Evolutionary conservation across 2,329 filamentous ascomycete species (phyloP), one percentile per base, ranked within the genome.

Genomic region (Nemania serpens): DNA sequence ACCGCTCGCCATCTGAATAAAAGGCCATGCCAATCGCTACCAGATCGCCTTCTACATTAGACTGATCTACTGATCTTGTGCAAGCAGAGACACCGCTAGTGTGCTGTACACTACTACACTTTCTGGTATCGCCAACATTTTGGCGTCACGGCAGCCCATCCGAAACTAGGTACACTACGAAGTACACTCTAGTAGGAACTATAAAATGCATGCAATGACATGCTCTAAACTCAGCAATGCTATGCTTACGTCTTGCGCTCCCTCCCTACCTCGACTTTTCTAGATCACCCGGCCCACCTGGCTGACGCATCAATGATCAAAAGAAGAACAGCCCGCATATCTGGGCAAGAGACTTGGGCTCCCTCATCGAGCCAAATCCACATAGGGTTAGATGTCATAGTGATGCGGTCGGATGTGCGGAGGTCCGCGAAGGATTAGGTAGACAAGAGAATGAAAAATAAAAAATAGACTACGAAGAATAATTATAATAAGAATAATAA

Each of bases 41-140:
- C 50, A 61, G 61, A 64, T 64, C 61, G 42, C 48, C 47, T 22
- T 61, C 57, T 65, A 61, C 60, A 50, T 63, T 61, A 65, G 62
- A 55, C 60, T 46, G 49, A 64, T 62, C 54, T 59, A 55, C 37
- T 45, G 50, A 52, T 41, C 48, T 41, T 47, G 18, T 29, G 36
- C 33, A 36, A 45, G 46, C 37, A 60, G 39, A 47, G 58, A 52
- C 58, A 61, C 54, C 49, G 58, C 58, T 46, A 18, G 37, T 29
- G 25, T 36, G 43, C 36, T 47, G 47, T 51, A 43, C 58, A 51
- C 39, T 25, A 29, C 25, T 29, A 29, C 25, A 29, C 25, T 34
- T 25, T 29, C 41, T 55, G 37, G 49, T 46, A 42, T 43, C 25
- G 54, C 55, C 29, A 36, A 9, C 29, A 11, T 48, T 49, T 62